phyloP scores from a whole-genome alignment of 1,284 basidiomycete species.

The Somion occarium region DNA sequence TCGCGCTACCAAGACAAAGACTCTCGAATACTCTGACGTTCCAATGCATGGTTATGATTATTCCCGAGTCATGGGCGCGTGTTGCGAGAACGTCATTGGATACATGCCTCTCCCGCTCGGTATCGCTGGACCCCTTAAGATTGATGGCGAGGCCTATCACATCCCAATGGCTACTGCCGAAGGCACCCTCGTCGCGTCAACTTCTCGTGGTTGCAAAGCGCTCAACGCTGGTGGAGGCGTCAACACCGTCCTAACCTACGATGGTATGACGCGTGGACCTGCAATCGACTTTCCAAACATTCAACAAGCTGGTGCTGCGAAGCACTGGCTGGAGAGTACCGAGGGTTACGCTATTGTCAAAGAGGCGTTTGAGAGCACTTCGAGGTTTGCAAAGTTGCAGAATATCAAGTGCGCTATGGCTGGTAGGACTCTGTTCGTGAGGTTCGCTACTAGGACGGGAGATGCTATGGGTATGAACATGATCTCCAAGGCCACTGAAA shows the following conservation, averaged over 20 bases:
- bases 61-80: conserved; percentile 91
- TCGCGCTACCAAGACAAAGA: conserved; percentile 81
- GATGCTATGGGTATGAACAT: conserved; percentile 99
- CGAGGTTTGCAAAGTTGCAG: conserved; percentile 83
- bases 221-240: conserved; percentile 96
- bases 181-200: conserved; percentile 96
- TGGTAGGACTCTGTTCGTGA: conserved; percentile 90
- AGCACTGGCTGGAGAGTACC: conserved; percentile 85
- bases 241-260: conserved; percentile 88
- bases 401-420: conserved; percentile 84
- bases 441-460: conserved; percentile 93
- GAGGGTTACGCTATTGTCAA: conserved; percentile 79
- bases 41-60: conserved; percentile 93
- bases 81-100: conserved; percentile 99
- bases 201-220: conserved; percentile 97
- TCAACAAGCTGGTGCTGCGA: conserved; percentile 76
- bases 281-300: conserved; percentile 94
- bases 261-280: conserved; percentile 98
- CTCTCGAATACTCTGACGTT: conserved; percentile 80
- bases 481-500: conserved; percentile 95
- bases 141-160: conserved; percentile 84
- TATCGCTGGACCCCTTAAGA: conserved; percentile 91
- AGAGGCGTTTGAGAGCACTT: conserved; percentile 91
- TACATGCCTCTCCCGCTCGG: conserved; percentile 97
- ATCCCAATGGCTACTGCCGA: conserved; percentile 99